Base-by-base conservation (phyloP, 2,329 filamentous ascomycete species). In the Immersiporthe knoxdaviesiana region DNA sequence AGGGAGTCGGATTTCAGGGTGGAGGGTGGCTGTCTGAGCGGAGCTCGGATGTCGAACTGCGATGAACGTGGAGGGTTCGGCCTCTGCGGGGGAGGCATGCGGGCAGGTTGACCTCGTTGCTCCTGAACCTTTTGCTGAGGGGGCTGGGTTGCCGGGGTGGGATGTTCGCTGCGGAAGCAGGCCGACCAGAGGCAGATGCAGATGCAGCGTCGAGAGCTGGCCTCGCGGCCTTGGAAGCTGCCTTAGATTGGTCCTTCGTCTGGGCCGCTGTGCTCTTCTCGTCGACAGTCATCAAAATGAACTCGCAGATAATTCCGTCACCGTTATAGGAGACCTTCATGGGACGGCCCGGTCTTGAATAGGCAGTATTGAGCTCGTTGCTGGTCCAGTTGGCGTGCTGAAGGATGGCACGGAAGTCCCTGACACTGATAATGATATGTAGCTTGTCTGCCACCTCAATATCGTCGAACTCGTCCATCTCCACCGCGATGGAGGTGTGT, bases 271-370 rank as follows among this genome's bases (percentile, higher is more conserved):
- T 84, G 37, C 80, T 83, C 69, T 84, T 83, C 73, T 93, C 91
- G 18, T 92, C 92, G 11, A 91, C 88, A 0, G 92, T 95, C 91
- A 94, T 94, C 70, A 95, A 85, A 58, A 93, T 91, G 74, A 94
- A 94, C 72, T 94, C 90, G 78, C 90, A 92, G 50, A 87, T 80
- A 41, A 94, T 83, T 44, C 90, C 91, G 69, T 91, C 89, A 56
- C 87, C 85, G 32, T 86, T 84, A 75, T 95, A 95, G 59, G 84
- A 87, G 70, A 95, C 85, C 74, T 93, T 90, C 76, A 95, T 86
- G 1, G 92, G 92, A 21, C 87, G 86, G 21, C 88, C 87, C 4
- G 92, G 91, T 35, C 87, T 82, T 1, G 92, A 94, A 78, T 94
- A 94, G 66, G 84, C 84, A 16, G 91, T 90, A 21, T 85, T 86